A percentile compares a stretch with the other conserved stretches of the same genome.
Evolutionary conservation across 352 stramenopile genomes (phyloP).

Genomic region (Aphanomyces invadans): DNA sequence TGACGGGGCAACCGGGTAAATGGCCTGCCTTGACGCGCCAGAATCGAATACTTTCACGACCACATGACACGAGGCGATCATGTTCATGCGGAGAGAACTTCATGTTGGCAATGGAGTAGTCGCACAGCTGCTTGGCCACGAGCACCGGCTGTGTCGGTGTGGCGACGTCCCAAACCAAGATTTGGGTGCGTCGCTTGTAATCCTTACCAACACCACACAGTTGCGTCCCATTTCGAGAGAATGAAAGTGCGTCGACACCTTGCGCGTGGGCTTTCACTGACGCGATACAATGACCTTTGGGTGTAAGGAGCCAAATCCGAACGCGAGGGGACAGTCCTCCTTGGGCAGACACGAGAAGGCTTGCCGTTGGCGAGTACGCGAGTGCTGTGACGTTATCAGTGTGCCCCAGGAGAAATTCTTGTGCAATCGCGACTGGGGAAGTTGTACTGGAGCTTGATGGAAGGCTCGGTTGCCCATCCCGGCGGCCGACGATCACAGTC

Average conservation of each 20-base stretch:
- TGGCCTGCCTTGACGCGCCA: slow-evolving; percentile 67
- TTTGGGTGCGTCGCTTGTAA: slow-evolving; percentile 54
- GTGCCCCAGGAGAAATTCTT: slow-evolving; percentile 40
- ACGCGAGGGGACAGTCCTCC: background rate
- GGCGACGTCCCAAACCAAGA: slow-evolving; percentile 64
- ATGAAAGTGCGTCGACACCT: slow-evolving; percentile 42
- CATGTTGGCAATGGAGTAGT: slow-evolving; percentile 66
- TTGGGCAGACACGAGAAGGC: slow-evolving; percentile 41
- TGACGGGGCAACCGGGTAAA: slow-evolving; percentile 70
- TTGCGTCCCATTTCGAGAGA: slow-evolving; percentile 32
- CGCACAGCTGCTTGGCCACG: slow-evolving; percentile 76
- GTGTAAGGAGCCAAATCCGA: background rate
- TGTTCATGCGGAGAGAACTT: slow-evolving; percentile 80
- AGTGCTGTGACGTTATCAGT: slow-evolving; percentile 31
- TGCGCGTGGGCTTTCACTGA: slow-evolving; percentile 40
- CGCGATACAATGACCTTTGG: background rate
- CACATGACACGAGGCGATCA: slow-evolving; percentile 80
- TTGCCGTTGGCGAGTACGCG: slow-evolving; percentile 37
- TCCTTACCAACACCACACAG: slow-evolving; percentile 58
- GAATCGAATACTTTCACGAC: slow-evolving; percentile 88
- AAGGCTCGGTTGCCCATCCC: too few relatives aligned
- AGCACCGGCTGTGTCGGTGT: slow-evolving; percentile 29
- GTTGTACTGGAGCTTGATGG: background rate
- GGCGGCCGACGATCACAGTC: slow-evolving; percentile 44
- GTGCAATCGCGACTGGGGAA: slow-evolving; percentile 23